Percentiles rank a stretch among this genome's conserved stretches.
These are phyloP conservation scores for Nicotiana tomentosiformis DNA, from an alignment of 257 asterid species.

Conservation along the genomic window DNA sequence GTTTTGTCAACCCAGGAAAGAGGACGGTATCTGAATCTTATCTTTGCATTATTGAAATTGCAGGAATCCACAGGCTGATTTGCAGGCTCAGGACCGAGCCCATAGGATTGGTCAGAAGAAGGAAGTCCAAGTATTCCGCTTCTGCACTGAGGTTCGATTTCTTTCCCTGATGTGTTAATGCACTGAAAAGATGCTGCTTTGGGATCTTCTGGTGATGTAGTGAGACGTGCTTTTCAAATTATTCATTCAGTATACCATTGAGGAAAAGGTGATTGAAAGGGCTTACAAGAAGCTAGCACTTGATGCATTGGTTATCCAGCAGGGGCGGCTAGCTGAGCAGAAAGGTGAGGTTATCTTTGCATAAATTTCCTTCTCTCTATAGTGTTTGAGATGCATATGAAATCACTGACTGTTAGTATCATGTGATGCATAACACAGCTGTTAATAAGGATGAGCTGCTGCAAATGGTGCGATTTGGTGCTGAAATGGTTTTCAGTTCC, in stretches of 20 bases:
- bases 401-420: neutral
- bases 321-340: conserved; percentile 17
- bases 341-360: neutral
- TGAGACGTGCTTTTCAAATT: conserved; percentile 12
- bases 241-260: conserved; percentile 75
- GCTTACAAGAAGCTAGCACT: conserved; percentile 99
- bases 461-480: conserved; percentile 99
- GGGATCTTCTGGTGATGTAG: neutral
- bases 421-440: conserved; percentile 42
- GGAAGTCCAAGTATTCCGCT: conserved; percentile 98
- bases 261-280: conserved; percentile 98
- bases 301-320: conserved; percentile 17
- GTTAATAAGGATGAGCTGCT: conserved; percentile 96
- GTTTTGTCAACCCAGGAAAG: neutral
- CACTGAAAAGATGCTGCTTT: neutral
- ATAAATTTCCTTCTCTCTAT: conserved; percentile 1
- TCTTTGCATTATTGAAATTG: conserved; percentile 17
- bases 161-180: conserved; percentile 6
- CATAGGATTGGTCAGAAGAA: conserved; percentile 99
- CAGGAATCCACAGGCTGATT: conserved; percentile 99
- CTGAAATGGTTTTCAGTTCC: conserved; percentile 99
- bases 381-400: neutral
- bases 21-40: neutral
- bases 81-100: conserved; percentile 99
- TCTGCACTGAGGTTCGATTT: conserved; percentile 89